Percentiles rank a stretch among this genome's conserved stretches.
These are phyloP conservation scores for Chytriomyces sp. DNA, from an alignment of 192 early-diverging fungal species.

Conservation along the genomic window DNA sequence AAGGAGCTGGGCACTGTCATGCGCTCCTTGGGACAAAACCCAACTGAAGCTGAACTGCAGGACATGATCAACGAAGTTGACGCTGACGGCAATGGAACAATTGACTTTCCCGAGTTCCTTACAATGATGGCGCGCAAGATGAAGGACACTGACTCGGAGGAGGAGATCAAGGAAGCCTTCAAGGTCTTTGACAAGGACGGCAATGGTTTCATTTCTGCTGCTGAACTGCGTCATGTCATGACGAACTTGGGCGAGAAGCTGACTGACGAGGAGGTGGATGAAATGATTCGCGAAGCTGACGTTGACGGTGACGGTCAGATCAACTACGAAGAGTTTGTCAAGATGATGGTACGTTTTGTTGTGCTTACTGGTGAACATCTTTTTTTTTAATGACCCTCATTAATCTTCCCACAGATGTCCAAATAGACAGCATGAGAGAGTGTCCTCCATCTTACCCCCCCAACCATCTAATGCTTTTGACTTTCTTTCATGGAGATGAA, in stretches of 20 bases:
- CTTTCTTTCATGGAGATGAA: no score
- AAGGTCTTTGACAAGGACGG: conserved; percentile 97
- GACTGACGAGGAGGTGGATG: conserved; percentile 77
- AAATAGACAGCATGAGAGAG: no score
- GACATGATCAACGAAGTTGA: conserved; percentile 97
- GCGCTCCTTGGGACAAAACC: conserved; percentile 90
- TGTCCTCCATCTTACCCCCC: no score
- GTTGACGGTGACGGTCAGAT: conserved; percentile 86
- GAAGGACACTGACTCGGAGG: conserved; percentile 84
- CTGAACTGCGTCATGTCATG: conserved; percentile 91
- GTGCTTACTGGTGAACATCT: neutral
- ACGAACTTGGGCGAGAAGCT: conserved; percentile 88
- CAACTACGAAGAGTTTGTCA: conserved; percentile 88
- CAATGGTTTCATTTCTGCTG: conserved; percentile 89
- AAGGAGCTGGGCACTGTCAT: conserved; percentile 95
- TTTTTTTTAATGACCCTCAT: no score
- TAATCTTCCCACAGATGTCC: no score
- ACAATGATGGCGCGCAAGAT: conserved; percentile 91
- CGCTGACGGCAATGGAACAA: conserved; percentile 90
- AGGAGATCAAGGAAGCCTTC: conserved; percentile 94
- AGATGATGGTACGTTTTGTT: conserved; percentile 58
- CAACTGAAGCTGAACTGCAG: conserved; percentile 79
- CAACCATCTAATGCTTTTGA: no score
- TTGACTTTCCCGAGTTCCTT: conserved; percentile 94
- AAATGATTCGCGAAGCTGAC: conserved; percentile 64